These are phyloP conservation scores for Apostasia shenzhenica DNA, from an alignment of 106 monocot species.

Conservation along the genomic window DNA sequence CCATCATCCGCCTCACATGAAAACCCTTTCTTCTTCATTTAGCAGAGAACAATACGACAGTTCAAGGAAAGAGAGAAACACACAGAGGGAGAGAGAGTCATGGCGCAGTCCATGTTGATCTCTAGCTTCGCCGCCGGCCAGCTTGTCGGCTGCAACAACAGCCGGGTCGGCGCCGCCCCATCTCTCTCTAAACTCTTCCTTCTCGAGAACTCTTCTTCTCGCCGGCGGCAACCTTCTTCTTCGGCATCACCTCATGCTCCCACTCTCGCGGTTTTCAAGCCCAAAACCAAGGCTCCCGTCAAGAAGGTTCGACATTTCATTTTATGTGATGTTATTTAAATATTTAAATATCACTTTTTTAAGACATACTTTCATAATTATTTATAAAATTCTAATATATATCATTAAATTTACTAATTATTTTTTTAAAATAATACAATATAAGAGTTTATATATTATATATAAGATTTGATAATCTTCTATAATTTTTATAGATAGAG, in stretches of 20 bases:
- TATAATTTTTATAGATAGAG: neutral
- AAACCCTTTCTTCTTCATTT: neutral
- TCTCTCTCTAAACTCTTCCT: conserved; percentile 10
- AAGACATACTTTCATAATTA: neutral
- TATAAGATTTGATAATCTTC: neutral
- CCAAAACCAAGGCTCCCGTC: conserved; percentile 50
- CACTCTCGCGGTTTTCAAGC: conserved; percentile 55
- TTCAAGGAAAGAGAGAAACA: neutral
- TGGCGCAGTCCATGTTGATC: conserved; percentile 78
- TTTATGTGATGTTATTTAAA: neutral
- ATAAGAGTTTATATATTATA: too few species aligned
- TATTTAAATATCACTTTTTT: neutral
- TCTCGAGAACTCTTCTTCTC: conserved; percentile 14
- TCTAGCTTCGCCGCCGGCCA: conserved; percentile 37
- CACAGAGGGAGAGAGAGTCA: neutral
- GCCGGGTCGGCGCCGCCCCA: conserved; percentile 33
- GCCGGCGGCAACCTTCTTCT: neutral
- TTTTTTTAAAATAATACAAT: neutral
- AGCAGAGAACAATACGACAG: neutral
- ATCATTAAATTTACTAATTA: neutral
- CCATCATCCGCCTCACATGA: neutral
- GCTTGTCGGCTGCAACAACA: conserved; percentile 16
- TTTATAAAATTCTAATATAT: neutral
- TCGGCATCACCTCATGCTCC: conserved; percentile 21
- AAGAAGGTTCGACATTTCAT: conserved; percentile 26